These are phyloP conservation scores for Miscanthus lutarioriparius DNA, from an alignment of 176 grass and related monocot genomes.

Conservation along the genomic window DNA sequence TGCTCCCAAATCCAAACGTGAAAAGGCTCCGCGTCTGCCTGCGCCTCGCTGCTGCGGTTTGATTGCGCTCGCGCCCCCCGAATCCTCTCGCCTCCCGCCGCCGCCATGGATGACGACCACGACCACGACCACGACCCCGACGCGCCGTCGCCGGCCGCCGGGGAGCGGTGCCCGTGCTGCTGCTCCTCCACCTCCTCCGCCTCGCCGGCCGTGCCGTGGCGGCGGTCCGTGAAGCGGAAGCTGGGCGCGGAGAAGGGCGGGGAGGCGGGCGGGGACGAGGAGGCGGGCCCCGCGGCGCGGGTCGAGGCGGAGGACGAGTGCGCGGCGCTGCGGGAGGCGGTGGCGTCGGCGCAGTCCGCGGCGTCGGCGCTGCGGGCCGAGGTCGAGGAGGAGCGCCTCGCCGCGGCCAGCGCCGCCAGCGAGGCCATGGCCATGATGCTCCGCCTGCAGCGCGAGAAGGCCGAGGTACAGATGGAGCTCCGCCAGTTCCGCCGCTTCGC, in stretches of 20 bases:
- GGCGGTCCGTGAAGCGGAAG: slow-evolving; percentile 83
- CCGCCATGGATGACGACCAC: slow-evolving; percentile 43
- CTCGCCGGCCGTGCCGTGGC: slow-evolving; percentile 39
- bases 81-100: neutral
- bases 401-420: slow-evolving; percentile 80
- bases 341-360: slow-evolving; percentile 51
- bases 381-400: slow-evolving; percentile 84
- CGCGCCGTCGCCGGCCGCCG: neutral
- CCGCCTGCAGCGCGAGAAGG: slow-evolving; percentile 93
- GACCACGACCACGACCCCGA: slow-evolving; percentile 19
- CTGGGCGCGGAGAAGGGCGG: slow-evolving; percentile 23
- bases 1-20: slow-evolving; percentile 35
- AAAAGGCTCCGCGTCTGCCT: neutral
- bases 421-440: slow-evolving; percentile 99
- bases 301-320: slow-evolving; percentile 68
- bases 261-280: neutral
- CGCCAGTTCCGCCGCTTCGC: slow-evolving; percentile 95
- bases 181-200: slow-evolving; percentile 39
- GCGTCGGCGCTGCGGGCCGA: slow-evolving; percentile 63
- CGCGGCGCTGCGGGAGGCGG: slow-evolving; percentile 62
- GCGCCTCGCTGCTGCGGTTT: slow-evolving; percentile 15
- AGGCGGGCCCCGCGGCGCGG: slow-evolving; percentile 28
- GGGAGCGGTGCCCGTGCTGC: slow-evolving; percentile 50
- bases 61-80: neutral
- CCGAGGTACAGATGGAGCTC: slow-evolving; percentile 91